These are phyloP conservation scores for Corylus heterophylla DNA, from an alignment of 306 rosid species.

Conservation along the genomic window DNA sequence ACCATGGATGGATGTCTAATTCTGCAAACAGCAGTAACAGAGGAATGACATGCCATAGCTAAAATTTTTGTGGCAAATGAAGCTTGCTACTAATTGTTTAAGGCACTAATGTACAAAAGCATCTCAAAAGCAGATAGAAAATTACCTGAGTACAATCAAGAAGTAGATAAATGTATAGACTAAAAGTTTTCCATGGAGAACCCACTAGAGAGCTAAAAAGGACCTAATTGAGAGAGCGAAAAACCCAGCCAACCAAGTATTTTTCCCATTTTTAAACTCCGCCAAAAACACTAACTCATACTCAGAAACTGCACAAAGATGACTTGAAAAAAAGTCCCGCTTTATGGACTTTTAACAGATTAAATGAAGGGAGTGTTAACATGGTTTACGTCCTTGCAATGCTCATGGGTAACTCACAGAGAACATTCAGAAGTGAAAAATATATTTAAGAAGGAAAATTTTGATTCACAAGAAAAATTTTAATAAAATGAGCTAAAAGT, in stretches of 20 bases:
- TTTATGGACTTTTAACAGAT: slow-evolving; percentile 1
- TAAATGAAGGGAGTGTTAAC: not conserved
- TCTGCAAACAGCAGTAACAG: not conserved
- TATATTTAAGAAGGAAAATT: not conserved
- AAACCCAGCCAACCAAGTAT: not conserved
- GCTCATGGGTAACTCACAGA: no score
- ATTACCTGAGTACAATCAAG: not conserved
- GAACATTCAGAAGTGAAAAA: not conserved
- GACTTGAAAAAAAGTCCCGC: not conserved
- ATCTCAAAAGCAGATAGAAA: no score
- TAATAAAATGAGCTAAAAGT: not conserved
- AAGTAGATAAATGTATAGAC: not conserved
- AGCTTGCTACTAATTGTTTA: not conserved
- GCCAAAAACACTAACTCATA: not conserved
- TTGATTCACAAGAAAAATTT: not conserved
- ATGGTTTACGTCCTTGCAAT: not conserved
- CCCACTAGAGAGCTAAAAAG: not conserved
- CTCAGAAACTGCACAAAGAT: not conserved
- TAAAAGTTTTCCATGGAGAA: not conserved
- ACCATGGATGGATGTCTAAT: not conserved
- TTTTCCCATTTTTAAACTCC: not conserved
- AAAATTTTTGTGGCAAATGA: not conserved
- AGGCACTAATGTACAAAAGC: not conserved
- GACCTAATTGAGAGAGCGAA: not conserved
- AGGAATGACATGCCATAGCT: not conserved